Base-by-base conservation (phyloP, 768 basidiomycete species). In the Rubroboletus satanas region DNA sequence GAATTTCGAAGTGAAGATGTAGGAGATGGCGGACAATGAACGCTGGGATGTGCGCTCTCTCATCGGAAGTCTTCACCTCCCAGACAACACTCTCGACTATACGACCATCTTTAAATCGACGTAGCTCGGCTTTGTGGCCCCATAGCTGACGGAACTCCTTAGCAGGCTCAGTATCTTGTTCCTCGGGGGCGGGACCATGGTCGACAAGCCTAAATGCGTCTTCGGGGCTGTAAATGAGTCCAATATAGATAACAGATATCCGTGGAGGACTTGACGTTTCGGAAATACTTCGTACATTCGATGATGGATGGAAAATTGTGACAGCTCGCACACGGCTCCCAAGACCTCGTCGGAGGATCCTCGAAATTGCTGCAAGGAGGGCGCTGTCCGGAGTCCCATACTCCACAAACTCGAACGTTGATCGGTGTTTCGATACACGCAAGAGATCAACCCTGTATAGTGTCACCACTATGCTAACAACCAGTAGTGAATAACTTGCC, bases 51-150 rank as follows among this genome's bases (percentile, higher is more conserved):
- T 85, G 81, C 0, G 84, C 77, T 28, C 91, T 85, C 56, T 93
- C 91, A 49, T 96, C 93, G 0, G 81, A 78, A 3, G 83, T 87
- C 56, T 82, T 80, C 8, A 92, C 83, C 18, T 97, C 88, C 97
- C 97, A 99, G 3, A 98, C 94, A n/a, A 98, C 93, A 61, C 89
- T 92, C 70, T 98, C 93, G 6, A 81, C 66, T 57, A 98, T 98
- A 17, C 87, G 81, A 1, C 96, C 96, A 63, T 99, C 95, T 70
- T 98, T 95, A 78, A 99, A 99, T 37, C 95, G 82, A 7, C 97
- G 81, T 17, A 98, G 75, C 66, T 98, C 96, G 0, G 94, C 86
- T 69, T 93, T 96, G 37, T 82, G 75, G 0, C 95, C 96, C 97
- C 97, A 99, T 60, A 98, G 75, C 6, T 83, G 79, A 23, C 87